Evolutionary conservation across 139 green algal species (phyloP).

Genomic region (Chlorella ohadii): DNA sequence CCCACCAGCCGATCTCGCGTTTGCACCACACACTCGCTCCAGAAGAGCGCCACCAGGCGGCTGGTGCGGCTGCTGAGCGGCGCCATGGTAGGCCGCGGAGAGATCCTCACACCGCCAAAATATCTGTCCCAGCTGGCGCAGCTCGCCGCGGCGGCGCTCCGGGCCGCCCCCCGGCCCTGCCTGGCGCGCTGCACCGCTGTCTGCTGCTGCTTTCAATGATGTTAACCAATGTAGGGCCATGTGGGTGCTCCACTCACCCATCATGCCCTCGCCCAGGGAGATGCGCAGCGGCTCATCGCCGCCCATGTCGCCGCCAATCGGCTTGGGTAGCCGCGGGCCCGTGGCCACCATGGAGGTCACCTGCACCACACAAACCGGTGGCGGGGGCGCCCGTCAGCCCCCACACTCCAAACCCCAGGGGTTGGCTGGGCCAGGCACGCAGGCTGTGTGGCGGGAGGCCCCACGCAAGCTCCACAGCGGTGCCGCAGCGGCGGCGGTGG

Average conservation of each 20-base stretch:
- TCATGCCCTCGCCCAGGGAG: conserved; percentile 58
- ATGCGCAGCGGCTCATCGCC: conserved; percentile 50
- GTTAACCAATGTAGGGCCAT: not conserved
- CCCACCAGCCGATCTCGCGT: no score
- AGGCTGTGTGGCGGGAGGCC: no score
- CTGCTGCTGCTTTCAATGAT: not conserved
- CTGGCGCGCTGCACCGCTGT: not conserved
- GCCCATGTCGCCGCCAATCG: conserved; percentile 11
- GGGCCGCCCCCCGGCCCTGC: not conserved
- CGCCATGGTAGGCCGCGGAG: no score
- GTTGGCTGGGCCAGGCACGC: no score
- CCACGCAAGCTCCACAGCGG: no score
- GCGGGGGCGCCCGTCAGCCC: no score
- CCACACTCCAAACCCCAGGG: not conserved
- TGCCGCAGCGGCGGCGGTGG: no score
- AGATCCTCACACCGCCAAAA: not conserved
- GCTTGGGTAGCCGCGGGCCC: conserved; percentile 32
- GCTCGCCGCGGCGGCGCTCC: not conserved
- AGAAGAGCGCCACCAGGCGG: not conserved
- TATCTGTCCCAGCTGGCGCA: not conserved
- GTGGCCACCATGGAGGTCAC: conserved; percentile 59
- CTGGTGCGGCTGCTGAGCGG: not conserved
- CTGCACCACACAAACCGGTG: conserved; percentile 29
- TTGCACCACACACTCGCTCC: not conserved
- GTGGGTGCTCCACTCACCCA: conserved; percentile 7